Percentiles rank a stretch among this genome's conserved stretches.
Conservation (phyloP, 192 early-diverging fungal genomes). For the Coemansia sp. region DNA sequence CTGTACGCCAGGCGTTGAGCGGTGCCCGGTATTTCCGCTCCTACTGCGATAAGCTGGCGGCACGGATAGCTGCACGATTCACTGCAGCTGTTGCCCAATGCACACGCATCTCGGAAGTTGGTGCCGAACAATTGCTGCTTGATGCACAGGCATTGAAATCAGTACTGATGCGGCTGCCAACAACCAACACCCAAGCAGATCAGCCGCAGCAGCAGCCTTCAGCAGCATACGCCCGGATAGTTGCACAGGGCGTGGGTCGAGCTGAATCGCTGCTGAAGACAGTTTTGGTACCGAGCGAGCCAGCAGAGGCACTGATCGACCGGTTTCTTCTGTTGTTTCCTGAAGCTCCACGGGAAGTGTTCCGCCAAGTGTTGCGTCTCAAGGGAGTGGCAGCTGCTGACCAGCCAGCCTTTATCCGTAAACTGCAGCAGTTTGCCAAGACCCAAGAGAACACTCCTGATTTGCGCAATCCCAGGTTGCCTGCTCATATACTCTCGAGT, state of each 20-base stretch:
- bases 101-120: slow-evolving; percentile 85
- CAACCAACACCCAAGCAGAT: background rate
- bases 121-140: slow-evolving; percentile 92
- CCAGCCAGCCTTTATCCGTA: slow-evolving; percentile 47
- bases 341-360: slow-evolving; percentile 63
- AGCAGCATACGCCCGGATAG: slow-evolving; percentile 76
- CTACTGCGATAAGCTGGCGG: slow-evolving; percentile 90
- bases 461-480: background rate
- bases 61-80: slow-evolving; percentile 73
- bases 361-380: slow-evolving; percentile 79
- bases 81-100: slow-evolving; percentile 69
- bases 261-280: slow-evolving; percentile 89
- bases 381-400: slow-evolving; percentile 72
- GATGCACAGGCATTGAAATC: slow-evolving; percentile 94
- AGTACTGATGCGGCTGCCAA: slow-evolving; percentile 70
- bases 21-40: slow-evolving; percentile 76
- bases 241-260: slow-evolving; percentile 74
- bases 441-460: background rate
- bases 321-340: slow-evolving; percentile 86
- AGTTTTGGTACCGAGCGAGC: slow-evolving; percentile 79
- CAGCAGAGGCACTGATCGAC: slow-evolving; percentile 78
- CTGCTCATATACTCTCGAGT: background rate
- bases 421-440: slow-evolving; percentile 12
- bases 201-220: slow-evolving; percentile 7
- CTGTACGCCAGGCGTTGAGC: slow-evolving; percentile 63